These are phyloP conservation scores for Phialophora tarda DNA, from an alignment of 2,329 filamentous ascomycete species.

Conservation along the genomic window DNA sequence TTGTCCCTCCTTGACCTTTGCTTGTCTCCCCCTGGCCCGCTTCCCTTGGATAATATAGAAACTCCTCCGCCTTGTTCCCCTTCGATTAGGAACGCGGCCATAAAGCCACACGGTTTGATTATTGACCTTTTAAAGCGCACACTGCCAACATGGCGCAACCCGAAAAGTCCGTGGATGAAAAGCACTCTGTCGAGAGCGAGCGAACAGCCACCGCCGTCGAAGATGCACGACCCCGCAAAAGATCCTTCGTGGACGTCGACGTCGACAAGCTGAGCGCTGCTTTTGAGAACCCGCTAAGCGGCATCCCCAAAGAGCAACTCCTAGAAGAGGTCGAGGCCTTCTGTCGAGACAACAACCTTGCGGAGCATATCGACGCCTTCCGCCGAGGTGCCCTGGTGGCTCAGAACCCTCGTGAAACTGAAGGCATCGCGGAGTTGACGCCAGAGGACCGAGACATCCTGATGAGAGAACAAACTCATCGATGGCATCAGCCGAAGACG, in stretches of 20 bases:
- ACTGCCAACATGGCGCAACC: conserved; percentile 20
- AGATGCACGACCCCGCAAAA: conserved; percentile 23
- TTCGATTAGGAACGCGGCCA: neutral
- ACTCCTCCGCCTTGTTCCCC: neutral
- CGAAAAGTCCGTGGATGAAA: conserved; percentile 20
- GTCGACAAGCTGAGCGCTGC: conserved; percentile 44
- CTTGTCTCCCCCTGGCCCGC: conserved; percentile 6
- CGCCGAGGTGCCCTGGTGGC: conserved; percentile 60
- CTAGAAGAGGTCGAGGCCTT: conserved; percentile 62
- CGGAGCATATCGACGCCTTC: conserved; percentile 56
- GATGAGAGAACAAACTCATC: conserved; percentile 54
- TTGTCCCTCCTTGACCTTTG: conserved; percentile 17
- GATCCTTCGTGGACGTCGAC: conserved; percentile 28
- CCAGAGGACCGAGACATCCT: conserved; percentile 53
- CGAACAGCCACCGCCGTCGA: conserved; percentile 27
- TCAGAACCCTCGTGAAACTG: conserved; percentile 57
- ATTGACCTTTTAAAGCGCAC: neutral
- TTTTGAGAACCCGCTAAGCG: conserved; percentile 62
- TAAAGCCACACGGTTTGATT: neutral
- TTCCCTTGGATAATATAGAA: neutral
- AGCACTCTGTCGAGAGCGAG: conserved; percentile 21
- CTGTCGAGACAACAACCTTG: conserved; percentile 56
- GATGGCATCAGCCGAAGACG: conserved; percentile 57
- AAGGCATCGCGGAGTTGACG: conserved; percentile 55
- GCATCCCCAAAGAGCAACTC: conserved; percentile 59